Conservation (phyloP, 768 basidiomycete species). For the Fistulinella prunicolor region DNA sequence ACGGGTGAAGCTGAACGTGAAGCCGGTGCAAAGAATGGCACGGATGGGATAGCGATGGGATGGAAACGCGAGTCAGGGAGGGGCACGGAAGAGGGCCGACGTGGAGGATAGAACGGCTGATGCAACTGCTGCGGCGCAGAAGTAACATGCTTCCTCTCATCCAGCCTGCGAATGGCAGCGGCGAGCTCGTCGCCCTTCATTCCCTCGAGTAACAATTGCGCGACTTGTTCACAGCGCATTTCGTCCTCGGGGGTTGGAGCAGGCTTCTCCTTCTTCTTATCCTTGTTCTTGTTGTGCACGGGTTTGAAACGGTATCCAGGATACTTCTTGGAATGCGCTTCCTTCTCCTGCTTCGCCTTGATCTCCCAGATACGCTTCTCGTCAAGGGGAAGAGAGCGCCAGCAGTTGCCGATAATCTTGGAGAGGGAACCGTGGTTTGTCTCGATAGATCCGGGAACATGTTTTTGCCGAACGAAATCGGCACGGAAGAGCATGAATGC, state of each 20-base stretch:
- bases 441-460: constrained; percentile 50
- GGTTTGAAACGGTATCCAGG: constrained; percentile 58
- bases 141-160: constrained; percentile 21
- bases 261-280: constrained; percentile 36
- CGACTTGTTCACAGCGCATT: constrained; percentile 49
- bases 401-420: constrained; percentile 53
- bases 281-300: constrained; percentile 46
- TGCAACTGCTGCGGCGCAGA: constrained; percentile 3
- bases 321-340: constrained; percentile 63
- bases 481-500: constrained; percentile 38
- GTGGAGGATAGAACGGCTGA: constrained; percentile 36
- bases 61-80: constrained; percentile 43
- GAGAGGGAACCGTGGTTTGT: constrained; percentile 48
- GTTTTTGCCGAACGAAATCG: constrained; percentile 41
- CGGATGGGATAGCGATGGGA: constrained; percentile 43
- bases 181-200: constrained; percentile 71
- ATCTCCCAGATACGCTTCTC: constrained; percentile 74
- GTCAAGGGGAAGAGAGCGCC: constrained; percentile 66
- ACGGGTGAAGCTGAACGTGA: constrained; percentile 48
- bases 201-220: constrained; percentile 60
- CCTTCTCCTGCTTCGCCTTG: constrained; percentile 70
- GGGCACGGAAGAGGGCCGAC: constrained; percentile 63
- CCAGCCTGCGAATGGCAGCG: constrained; percentile 54
- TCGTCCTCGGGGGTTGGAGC: constrained; percentile 25
- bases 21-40: constrained; percentile 38